Conservation (phyloP, 23 red algal species). For the Cyanidiococcus yangmingshanensis region DNA sequence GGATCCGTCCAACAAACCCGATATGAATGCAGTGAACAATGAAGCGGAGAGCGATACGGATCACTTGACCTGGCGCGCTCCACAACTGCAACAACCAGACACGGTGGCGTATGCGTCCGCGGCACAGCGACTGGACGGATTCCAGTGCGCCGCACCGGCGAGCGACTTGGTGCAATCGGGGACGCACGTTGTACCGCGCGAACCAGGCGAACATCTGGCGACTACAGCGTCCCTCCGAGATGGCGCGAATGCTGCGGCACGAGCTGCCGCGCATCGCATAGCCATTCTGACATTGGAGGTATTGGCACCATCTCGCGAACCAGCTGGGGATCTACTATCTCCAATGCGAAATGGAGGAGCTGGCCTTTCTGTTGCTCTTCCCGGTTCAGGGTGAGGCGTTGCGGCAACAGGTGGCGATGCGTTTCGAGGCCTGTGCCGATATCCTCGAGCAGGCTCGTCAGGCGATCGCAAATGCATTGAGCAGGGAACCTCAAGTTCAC, state of each 20-base stretch:
- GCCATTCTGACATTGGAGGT: constrained; percentile 43
- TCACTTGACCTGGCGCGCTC: no score
- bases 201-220: neutral
- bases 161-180: no score
- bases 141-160: no score
- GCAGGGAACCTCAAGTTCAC: constrained; percentile 23
- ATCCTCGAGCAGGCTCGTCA: constrained; percentile 40
- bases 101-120: no score
- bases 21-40: no score
- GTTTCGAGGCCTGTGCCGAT: constrained; percentile 41
- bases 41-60: no score
- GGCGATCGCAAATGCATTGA: constrained; percentile 41
- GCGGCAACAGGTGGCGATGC: constrained; percentile 37
- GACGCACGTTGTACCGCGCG: no score
- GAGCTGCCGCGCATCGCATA: neutral
- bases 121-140: no score
- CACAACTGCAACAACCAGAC: no score
- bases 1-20: no score
- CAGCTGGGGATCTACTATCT: constrained; percentile 68
- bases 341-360: constrained; percentile 79
- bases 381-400: constrained; percentile 48
- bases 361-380: constrained; percentile 55
- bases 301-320: constrained; percentile 61
- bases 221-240: neutral
- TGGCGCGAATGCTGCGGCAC: neutral